Conservation (phyloP, 2,329 filamentous ascomycete genomes). For the Myriangium duriaei region DNA sequence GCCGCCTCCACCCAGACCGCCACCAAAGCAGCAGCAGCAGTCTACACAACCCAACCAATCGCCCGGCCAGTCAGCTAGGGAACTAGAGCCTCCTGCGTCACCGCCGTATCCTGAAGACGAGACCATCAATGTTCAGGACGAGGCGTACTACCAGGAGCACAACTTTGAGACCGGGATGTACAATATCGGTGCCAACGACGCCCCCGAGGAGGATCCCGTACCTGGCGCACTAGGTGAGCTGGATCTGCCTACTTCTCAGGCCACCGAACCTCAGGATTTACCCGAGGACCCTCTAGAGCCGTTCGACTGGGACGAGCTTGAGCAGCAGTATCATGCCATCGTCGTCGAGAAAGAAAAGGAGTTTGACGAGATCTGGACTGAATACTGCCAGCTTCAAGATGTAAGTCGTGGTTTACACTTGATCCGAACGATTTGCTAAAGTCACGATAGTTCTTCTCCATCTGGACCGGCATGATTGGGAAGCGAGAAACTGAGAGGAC, state of each 20-base stretch:
- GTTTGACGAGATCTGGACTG: slow-evolving; percentile 40
- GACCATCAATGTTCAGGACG: too few species aligned
- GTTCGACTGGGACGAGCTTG: slow-evolving; percentile 71
- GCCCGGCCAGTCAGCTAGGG: too few species aligned
- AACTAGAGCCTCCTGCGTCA: too few species aligned
- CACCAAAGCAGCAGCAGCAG: too few species aligned
- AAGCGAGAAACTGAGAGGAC: slow-evolving; percentile 64
- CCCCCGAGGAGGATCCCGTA: too few species aligned
- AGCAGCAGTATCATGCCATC: slow-evolving; percentile 53
- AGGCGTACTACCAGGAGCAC: too few species aligned
- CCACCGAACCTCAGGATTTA: not conserved
- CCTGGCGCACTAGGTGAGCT: not conserved
- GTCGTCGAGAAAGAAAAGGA: slow-evolving; percentile 49
- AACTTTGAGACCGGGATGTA: too few species aligned
- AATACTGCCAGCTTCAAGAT: slow-evolving; percentile 15
- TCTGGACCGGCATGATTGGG: slow-evolving; percentile 64
- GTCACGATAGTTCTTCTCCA: slow-evolving; percentile 58
- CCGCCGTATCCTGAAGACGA: too few species aligned
- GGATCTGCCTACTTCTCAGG: not conserved
- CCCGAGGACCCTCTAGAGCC: slow-evolving; percentile 30
- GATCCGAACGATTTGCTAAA: slow-evolving; percentile 44
- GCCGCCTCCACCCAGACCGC: too few species aligned
- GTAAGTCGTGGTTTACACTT: too few species aligned
- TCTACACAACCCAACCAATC: too few species aligned
- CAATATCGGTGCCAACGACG: too few species aligned